Base-by-base conservation (phyloP, 768 basidiomycete species). In the Gautieria morchelliformis region DNA sequence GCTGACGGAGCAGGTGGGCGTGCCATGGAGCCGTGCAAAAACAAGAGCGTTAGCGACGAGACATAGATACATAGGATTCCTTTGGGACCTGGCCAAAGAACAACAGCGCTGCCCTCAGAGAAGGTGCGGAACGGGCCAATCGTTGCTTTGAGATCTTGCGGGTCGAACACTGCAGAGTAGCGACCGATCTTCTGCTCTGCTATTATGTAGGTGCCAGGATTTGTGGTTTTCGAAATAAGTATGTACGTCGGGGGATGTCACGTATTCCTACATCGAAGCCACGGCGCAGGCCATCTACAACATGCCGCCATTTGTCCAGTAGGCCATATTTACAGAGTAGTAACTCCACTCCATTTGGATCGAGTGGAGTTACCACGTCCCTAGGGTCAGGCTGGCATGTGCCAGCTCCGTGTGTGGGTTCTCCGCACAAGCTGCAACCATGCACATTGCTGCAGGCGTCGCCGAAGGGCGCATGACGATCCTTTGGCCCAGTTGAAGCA, bases 241-340 rank as follows among this genome's bases (percentile, higher is more conserved):
- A 54, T 2, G 71, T 63, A n/a, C 15, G 9, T 1, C 58, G 20
- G 9, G 63, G 60, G 12, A 41, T 15, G 0, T 39, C 53, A 1
- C 33, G 24, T 11, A 70, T 58, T 0, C 75, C 73, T 5, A 73
- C 63, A 49, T 72, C 65, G 53, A 76, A 75, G 41, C 74, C 73
- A n/a, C 65, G 20, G 0, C 59, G 59, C 0, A 75, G 57, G 37
- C 75, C 69, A 0, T 52, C 12, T 0, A 71, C 17, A 1, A 75
- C 61, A 35, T 74, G 66, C 1, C 4, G 33, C 67, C 68, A 72
- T 5, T 50, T n/a, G 15, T 58, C 46, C 33, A 59, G 45, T 7
- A 70, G 32, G 32, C 52, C 53, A 20, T 61, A 56, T 9, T 56
- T 44, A 32, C 39, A 11, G 17, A 71, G 58, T n/a, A 63, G 2